A percentile compares a stretch with the other conserved stretches of the same genome.
Evolutionary conservation across 1,284 basidiomycete genomes (phyloP).

Genomic region (Mycena sp.): DNA sequence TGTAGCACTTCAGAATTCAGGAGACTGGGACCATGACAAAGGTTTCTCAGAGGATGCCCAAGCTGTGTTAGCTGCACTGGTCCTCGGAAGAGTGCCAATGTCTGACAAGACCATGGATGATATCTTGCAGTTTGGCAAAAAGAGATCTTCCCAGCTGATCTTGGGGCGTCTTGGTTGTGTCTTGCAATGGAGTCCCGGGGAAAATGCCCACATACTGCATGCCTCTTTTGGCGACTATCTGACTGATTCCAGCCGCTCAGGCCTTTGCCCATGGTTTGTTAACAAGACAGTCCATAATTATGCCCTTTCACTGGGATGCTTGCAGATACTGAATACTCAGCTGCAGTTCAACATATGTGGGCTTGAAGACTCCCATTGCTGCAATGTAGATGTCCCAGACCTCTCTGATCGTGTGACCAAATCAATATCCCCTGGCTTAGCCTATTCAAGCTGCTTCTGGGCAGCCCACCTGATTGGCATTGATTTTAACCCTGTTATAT

Average conservation of each 20-base stretch:
- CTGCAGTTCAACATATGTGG: constrained; percentile 11
- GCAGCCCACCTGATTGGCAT: neutral
- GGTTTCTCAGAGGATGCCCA: neutral
- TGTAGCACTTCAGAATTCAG: neutral
- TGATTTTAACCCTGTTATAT: neutral
- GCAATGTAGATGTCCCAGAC: neutral
- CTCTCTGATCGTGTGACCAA: neutral
- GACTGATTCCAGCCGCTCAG: neutral
- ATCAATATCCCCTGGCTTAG: neutral
- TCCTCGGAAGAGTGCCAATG: neutral
- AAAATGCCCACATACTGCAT: neutral
- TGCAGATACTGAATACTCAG: neutral
- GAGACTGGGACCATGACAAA: neutral
- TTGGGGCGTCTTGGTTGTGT: neutral
- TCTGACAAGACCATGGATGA: neutral
- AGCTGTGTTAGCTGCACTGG: neutral
- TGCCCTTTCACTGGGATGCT: neutral
- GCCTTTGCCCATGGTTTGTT: neutral
- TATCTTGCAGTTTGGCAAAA: neutral
- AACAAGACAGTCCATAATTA: neutral
- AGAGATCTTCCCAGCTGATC: neutral
- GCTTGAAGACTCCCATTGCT: neutral
- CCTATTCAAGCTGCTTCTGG: constrained; percentile 2
- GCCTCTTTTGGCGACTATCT: constrained; percentile 2
- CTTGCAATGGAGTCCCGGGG: neutral